Percentiles rank a stretch among this genome's conserved stretches.
Conservation (phyloP, 345 rosid species). For the Cardamine occulta region DNA sequence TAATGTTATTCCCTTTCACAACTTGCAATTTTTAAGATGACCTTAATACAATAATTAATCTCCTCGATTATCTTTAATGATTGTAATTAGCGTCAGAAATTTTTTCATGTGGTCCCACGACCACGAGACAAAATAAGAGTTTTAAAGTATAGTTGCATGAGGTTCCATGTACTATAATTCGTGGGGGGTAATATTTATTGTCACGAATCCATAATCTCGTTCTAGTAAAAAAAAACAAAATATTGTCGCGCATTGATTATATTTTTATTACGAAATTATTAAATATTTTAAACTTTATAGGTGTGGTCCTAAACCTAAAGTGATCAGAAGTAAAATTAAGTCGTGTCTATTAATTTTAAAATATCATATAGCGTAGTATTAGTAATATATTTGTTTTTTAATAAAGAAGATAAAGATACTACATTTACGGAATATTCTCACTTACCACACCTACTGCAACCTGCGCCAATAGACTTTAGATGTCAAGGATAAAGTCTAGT, state of each 20-base stretch:
- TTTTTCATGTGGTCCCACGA: slow-evolving; percentile 31
- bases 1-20: slow-evolving; percentile 34
- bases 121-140: slow-evolving; percentile 16
- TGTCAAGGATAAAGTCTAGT: not conserved
- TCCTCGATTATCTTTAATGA: slow-evolving; percentile 35
- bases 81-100: slow-evolving; percentile 43
- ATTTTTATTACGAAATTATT: not conserved
- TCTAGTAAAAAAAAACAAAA: slow-evolving; percentile 1
- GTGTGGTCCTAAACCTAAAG: slow-evolving; percentile 34
- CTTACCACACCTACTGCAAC: slow-evolving; percentile 3
- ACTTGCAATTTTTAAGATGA: slow-evolving; percentile 26
- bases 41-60: slow-evolving; percentile 34
- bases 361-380: not conserved
- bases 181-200: slow-evolving; percentile 24
- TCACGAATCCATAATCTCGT: not conserved
- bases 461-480: not conserved
- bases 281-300: not conserved
- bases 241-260: slow-evolving; percentile 25
- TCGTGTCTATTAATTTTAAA: slow-evolving; percentile 3
- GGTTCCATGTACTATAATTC: slow-evolving; percentile 35
- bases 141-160: slow-evolving; percentile 27
- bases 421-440: slow-evolving; percentile 28
- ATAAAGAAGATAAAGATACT: slow-evolving; percentile 18
- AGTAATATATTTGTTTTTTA: not conserved
- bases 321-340: slow-evolving; percentile 18